Evolutionary conservation across 257 asterid species (phyloP), one percentile per base, ranked within the genome.

Genomic region (Hygrophila difformis): DNA sequence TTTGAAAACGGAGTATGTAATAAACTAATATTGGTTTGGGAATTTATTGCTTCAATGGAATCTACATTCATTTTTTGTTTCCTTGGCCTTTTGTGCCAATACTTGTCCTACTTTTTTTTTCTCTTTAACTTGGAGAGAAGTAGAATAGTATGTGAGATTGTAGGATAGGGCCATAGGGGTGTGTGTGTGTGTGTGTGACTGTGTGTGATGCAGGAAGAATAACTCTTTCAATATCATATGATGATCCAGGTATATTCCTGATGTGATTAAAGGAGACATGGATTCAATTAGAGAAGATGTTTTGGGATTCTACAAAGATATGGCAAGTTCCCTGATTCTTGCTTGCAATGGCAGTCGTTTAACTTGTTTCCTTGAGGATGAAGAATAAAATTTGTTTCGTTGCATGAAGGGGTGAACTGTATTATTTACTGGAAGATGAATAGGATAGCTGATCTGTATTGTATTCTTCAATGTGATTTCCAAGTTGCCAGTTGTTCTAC

Each of bases 241-340:
- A 12, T 62, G 55, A 47, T 64, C 39, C 67, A 85, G 98, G 86
- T 85, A 71, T 59, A 78, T 70, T 65, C 99, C 96, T 37, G 86
- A 80, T 66, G 65, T 63, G 34, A 82, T 91, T 40, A 91, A 82
- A 67, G 96, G 96, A 55, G 95, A 86, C 59, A 60, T 86, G 93
- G 99, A 91, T 70, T 91, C 99, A 1, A 66, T 86, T 48, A 72
- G 96, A 67, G 60, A 67, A 20, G 96, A 91, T 6, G 96, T 91
- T 54, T 54, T 70, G 66, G 64, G 44, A 14, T 91, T 79, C 70
- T 91, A 86, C 64, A 62, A 51, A 59, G 45, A 65, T 38, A 39
- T 61, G 74, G 94, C 77, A 65, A 65, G 74, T 53, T 49, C 18
- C 17, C 14, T 17, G 14, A 42, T 26, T 56, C 37, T 55, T 47